Conservation (phyloP, 148 eudicot genomes). For the Tetragonia tetragonoides region DNA sequence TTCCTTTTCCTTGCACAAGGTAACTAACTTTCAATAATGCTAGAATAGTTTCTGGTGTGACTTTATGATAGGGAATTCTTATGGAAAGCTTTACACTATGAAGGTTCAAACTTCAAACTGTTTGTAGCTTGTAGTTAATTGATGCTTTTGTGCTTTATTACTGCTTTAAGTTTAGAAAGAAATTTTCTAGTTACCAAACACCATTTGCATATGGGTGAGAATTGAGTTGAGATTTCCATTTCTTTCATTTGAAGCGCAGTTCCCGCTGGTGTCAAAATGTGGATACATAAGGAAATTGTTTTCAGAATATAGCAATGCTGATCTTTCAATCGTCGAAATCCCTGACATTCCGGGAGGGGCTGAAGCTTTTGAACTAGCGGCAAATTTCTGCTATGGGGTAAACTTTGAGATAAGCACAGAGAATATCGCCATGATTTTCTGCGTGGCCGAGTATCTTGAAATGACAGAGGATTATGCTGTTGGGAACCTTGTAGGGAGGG, state of each 20-base stretch:
- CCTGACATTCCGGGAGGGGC: slow-evolving; percentile 80
- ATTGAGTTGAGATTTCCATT: slow-evolving; percentile 3
- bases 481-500: slow-evolving; percentile 58
- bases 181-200: neutral
- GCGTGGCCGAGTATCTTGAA: slow-evolving; percentile 80
- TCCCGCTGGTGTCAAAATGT: slow-evolving; percentile 78
- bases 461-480: slow-evolving; percentile 85
- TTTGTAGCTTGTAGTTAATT: neutral
- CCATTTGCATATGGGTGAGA: neutral
- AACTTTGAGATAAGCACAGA: slow-evolving; percentile 68
- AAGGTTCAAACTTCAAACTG: neutral
- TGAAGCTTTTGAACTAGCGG: slow-evolving; percentile 79
- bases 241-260: slow-evolving; percentile 41
- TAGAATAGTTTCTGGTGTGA: neutral
- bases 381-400: slow-evolving; percentile 89
- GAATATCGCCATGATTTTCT: slow-evolving; percentile 72
- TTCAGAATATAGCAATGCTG: slow-evolving; percentile 49
- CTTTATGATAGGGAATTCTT: neutral
- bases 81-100: neutral
- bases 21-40: slow-evolving; percentile 23
- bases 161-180: neutral
- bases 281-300: slow-evolving; percentile 70
- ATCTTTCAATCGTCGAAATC: slow-evolving; percentile 44
- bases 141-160: neutral
- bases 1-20: slow-evolving; percentile 95